These are phyloP conservation scores for Xylona heveae DNA, from an alignment of 495 filamentous ascomycete genomes.

Conservation along the genomic window DNA sequence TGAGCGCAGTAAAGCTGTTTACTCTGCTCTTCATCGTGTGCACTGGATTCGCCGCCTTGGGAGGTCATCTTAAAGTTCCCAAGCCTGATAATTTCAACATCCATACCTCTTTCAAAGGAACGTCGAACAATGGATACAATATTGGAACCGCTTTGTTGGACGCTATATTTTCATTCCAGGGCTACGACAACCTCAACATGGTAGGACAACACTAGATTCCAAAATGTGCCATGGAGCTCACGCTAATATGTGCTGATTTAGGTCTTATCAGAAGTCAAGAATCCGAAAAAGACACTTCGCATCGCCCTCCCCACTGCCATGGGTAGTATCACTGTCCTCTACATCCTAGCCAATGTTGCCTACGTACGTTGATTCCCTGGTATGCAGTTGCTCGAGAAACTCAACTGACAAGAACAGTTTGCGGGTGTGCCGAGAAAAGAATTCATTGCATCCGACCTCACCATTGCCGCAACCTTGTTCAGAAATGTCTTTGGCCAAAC, in stretches of 20 bases:
- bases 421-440: neutral
- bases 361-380: constrained; percentile 9
- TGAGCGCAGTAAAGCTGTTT: constrained; percentile 1
- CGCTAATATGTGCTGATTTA: neutral
- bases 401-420: neutral
- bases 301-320: constrained; percentile 3
- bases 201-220: constrained; percentile 7
- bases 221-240: constrained; percentile 1
- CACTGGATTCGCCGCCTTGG: constrained; percentile 11
- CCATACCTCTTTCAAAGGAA: neutral
- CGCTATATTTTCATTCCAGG: no score
- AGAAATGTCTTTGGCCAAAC: neutral
- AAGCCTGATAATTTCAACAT: constrained; percentile 15
- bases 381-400: neutral
- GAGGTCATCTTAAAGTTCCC: constrained; percentile 6
- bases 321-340: constrained; percentile 5
- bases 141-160: no score
- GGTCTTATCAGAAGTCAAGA: neutral
- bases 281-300: constrained; percentile 2
- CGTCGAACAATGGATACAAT: constrained; percentile 4
- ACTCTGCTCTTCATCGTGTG: constrained; percentile 3
- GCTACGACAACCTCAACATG: no score
- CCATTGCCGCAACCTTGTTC: constrained; percentile 1
- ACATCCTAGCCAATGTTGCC: constrained; percentile 9
- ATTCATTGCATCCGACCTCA: neutral